Evolutionary conservation across 495 filamentous ascomycete species (phyloP).

Genomic region (Podospora conica): DNA sequence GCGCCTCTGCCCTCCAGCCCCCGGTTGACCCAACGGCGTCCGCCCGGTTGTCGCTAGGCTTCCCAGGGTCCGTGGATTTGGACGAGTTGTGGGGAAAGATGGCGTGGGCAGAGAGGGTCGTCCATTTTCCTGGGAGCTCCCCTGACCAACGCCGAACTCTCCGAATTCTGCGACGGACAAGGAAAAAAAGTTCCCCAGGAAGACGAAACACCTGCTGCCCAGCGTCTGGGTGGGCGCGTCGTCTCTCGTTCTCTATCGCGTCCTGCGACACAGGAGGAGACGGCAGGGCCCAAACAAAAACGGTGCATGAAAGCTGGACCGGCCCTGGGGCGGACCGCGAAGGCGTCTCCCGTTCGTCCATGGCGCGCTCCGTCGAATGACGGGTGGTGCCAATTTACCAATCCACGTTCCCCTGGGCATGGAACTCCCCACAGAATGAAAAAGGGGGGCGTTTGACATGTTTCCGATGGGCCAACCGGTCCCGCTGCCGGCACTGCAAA

Average conservation of each 20-base stretch:
- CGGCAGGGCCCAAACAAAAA: conserved; percentile 1
- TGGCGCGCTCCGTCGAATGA: conserved; percentile 9
- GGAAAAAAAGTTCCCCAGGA: neutral
- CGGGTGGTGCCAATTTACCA: conserved; percentile 20
- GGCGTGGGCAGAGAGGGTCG: neutral
- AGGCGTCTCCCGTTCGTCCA: conserved; percentile 3
- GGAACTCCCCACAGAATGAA: conserved; percentile 9
- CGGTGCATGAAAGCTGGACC: conserved; percentile 16
- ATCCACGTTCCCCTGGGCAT: conserved; percentile 4
- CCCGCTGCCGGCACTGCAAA: neutral
- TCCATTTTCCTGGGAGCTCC: neutral
- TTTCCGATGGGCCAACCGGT: conserved; percentile 5
- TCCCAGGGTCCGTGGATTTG: neutral
- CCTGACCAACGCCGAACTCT: too few relatives aligned
- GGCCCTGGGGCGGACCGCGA: neutral
- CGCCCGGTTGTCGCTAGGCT: neutral
- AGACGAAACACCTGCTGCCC: neutral
- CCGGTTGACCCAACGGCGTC: conserved; percentile 2
- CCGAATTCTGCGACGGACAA: neutral
- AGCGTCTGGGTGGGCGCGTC: conserved; percentile 3
- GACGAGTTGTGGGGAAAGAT: neutral
- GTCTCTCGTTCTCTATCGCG: conserved; percentile 1
- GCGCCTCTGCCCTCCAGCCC: neutral
- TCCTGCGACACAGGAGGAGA: conserved; percentile 14
- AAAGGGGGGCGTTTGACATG: conserved; percentile 7